Base-by-base conservation (phyloP, 164 flowering plant species). In the Protea cynaroides region DNA sequence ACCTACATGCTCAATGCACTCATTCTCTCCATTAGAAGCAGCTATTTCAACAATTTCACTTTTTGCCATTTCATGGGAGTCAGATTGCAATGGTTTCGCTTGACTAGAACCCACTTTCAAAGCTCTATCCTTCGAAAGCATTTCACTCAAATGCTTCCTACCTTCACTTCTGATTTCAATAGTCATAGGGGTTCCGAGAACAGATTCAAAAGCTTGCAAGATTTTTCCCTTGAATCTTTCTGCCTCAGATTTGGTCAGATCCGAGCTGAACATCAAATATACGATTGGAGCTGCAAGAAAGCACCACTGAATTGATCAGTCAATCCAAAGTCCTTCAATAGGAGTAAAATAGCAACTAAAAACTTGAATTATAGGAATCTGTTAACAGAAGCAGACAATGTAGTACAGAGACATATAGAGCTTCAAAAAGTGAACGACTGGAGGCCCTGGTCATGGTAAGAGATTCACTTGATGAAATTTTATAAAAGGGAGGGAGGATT, bases 161-260 rank as follows among this genome's bases (percentile, higher is more conserved):
- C 81, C 44, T 63, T 86, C 90, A 64, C 76, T 80, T 74, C 87
- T 82, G 37, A 92, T 88, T 76, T 92, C 97, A 57, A 95, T 73
- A 38, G 81, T 84, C 53, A 88, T 81, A 7, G 94, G 83, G 52
- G 89, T 82, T n/a, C 84, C 86, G 64, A 95, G 87, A 72, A 84
- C 84, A 58, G 86, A 75, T 70, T 90, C 96, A 80, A 95, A 95
- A 68, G 97, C 97, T 79, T 86, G 89, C 56, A 90, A 77, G 58
- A 95, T 86, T 54, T 82, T 78, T n/a, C 69, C 79, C 59, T 77
- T 80, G 64, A 78, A 79, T 67, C 84, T 86, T 71, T 95, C 97
- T 29, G 94, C 97, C 72, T 77, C 86, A 12, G 88, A 72, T 75
- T 87, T 90, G 22, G 81, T 74, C 44, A 69, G 58, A 53, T 76